Evolutionary conservation across 805 yeast species (phyloP), one percentile per base, ranked within the genome.

Genomic region (Yarrowia deformans): DNA sequence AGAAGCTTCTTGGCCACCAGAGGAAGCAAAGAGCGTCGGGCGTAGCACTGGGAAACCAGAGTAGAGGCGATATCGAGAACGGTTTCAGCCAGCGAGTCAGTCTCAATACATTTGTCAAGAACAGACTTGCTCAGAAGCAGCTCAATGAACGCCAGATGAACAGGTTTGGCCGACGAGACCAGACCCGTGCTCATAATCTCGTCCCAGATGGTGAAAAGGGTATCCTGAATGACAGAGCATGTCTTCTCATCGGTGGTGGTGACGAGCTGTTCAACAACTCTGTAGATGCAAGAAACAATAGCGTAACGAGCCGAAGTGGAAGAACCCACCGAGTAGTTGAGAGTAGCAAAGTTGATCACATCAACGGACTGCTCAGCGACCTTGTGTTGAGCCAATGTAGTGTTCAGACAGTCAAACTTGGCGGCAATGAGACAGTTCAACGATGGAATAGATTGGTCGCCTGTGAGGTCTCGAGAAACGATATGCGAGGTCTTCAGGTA

Each of bases 11-110:
- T 76, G 10, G 90, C 81, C 12, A 93, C 75, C 0, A 82, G 73
- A 0, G 97, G 93, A 32, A 91, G 77, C 8, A 93, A 78, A 2
- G 90, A 83, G 72, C 96, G 85, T 77, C 97, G 84, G 0, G 90
- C 88, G 68, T 75, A 81, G 69, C 80, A 72, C 19, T 72, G 74
- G 14, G 70, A 70, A 7, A 78, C 71, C 14, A 77, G 61, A 14
- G 72, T 74, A 8, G 64, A 34, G 43, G 77, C 75, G 9, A 77
- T 73, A 5, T 52, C 37, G 42, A 73, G 73, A 0, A 86, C 74
- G 0, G 70, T 70, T 8, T 72, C 74, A 12, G 78, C 74, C 19
- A 81, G 72, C 0, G 69, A 71, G 14, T 72, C 76, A 70, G 76
- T 77, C 1, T 74, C 72, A 0, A 77, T 73, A 0, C 89, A 81